Evolutionary conservation across 2,329 filamentous ascomycete species (phyloP), one percentile per base, ranked within the genome.

Genomic region (Bipolaris bicolor): DNA sequence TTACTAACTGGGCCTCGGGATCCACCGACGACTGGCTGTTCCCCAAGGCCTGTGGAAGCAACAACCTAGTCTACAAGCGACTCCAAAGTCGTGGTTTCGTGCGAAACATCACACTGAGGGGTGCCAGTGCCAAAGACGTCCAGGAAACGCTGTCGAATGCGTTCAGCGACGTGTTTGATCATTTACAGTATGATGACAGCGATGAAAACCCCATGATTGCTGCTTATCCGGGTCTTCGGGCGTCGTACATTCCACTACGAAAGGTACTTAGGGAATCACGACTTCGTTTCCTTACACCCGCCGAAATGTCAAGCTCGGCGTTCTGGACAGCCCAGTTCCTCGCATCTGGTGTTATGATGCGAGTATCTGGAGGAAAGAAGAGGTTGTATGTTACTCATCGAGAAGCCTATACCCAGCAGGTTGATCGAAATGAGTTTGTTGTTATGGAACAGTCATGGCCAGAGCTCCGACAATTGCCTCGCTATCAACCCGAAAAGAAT

Each of bases 341-440:
- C 26, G 82, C 82, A 48, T 87, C 88, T 1, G 86, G 84, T 46
- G 85, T 92, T 36, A 84, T 90, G 67, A 93, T 93, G 90, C 86
- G 88, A 67, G 83, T 86, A 29, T 82, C 84, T 9, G 82, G 84
- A 22, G 80, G 80, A 7, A 75, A 80, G 61, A 86, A 87, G 60
- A 83, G 90, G 7, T 82, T 94, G 11, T 94, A 90, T 75, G 82
- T 93, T 56, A 94, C 90, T 1, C 88, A 91, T 57, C 85, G 88
- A 3, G 87, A 90, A 63, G 88, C 88, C 1, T 94, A 94, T 63
- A 77, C 90, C 2, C 90, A 94, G 68, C 84, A 87, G 59, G 73
- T 78, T 13, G 76, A 81, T 31, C 55, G 55, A 5, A 58, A 57
- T 10, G 54, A 60, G 18, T 60, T 60, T 29, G 31, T 57, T 13